phyloP scores from a whole-genome alignment of 179 eudicot species.

The Patellifolia procumbens region DNA sequence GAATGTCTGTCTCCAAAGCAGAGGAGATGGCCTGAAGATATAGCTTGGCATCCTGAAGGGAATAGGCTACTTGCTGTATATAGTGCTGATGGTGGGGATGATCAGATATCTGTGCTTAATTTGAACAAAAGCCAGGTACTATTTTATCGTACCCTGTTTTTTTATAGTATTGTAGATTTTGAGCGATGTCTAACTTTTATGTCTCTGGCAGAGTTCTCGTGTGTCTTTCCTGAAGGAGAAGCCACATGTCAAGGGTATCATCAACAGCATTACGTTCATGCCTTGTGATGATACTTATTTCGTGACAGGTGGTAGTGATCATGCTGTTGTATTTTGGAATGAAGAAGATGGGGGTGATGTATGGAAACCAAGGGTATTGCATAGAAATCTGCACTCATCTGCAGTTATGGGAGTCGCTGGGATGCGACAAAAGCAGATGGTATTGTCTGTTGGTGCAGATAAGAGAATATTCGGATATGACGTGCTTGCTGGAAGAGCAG shows the following conservation, averaged over 20 bases:
- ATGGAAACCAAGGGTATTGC: constrained; percentile 81
- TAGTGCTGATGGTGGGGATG: constrained; percentile 86
- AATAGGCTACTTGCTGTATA: constrained; percentile 65
- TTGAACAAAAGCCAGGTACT: constrained; percentile 59
- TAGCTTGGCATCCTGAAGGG: constrained; percentile 97
- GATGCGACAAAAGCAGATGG: constrained; percentile 71
- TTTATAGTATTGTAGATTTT: no score
- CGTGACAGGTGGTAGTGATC: constrained; percentile 93
- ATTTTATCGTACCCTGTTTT: no score
- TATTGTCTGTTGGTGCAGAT: constrained; percentile 86
- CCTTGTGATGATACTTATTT: constrained; percentile 85
- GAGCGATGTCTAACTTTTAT: constrained; percentile 13
- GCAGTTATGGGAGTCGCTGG: constrained; percentile 99
- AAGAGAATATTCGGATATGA: constrained; percentile 86
- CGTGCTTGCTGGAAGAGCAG: constrained; percentile 64
- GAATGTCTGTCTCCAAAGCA: constrained; percentile 74
- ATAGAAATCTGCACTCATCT: constrained; percentile 71
- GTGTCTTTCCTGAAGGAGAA: constrained; percentile 72
- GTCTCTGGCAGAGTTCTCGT: constrained; percentile 59
- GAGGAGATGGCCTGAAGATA: constrained; percentile 99
- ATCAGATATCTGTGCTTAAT: constrained; percentile 79
- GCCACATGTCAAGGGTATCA: constrained; percentile 86
- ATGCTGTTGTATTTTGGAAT: constrained; percentile 81
- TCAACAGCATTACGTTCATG: constrained; percentile 80
- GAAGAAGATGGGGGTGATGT: constrained; percentile 54